A percentile compares a stretch with the other conserved stretches of the same genome.
These are phyloP conservation scores for Fusarium sp. DNA, from an alignment of 2,329 filamentous ascomycete genomes.

Conservation along the genomic window DNA sequence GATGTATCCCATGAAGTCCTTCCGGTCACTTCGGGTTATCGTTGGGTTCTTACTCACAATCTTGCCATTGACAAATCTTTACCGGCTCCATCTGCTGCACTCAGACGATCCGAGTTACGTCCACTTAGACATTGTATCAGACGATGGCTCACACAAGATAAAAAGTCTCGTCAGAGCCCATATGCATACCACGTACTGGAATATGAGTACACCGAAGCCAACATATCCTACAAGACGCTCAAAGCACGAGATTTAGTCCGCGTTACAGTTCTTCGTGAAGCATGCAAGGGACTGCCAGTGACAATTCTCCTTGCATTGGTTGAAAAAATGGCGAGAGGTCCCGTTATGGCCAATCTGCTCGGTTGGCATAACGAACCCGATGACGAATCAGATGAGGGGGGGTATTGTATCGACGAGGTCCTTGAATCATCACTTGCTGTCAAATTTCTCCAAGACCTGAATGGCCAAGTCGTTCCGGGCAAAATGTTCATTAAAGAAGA, in stretches of 20 bases:
- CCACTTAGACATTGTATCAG: conserved; percentile 40
- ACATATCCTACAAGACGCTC: conserved; percentile 45
- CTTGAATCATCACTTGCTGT: conserved; percentile 18
- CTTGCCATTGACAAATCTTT: conserved; percentile 48
- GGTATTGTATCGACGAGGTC: conserved; percentile 31
- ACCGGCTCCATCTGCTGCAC: conserved; percentile 38
- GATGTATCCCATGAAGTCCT: too few species aligned
- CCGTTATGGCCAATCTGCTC: neutral
- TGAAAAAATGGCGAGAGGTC: conserved; percentile 46
- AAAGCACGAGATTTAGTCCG: conserved; percentile 46
- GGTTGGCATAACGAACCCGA: neutral
- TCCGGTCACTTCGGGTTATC: too few species aligned
- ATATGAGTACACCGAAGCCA: conserved; percentile 51
- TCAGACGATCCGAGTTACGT: conserved; percentile 6
- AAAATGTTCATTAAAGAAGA: conserved; percentile 6
- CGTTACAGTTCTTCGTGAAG: conserved; percentile 42
- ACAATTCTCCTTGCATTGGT: conserved; percentile 51
- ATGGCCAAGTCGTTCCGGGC: conserved; percentile 29
- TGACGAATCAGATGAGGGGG: conserved; percentile 7
- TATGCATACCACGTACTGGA: conserved; percentile 49
- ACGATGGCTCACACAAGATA: conserved; percentile 43
- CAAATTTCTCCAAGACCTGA: conserved; percentile 46
- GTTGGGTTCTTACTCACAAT: too few species aligned
- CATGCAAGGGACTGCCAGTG: conserved; percentile 44
- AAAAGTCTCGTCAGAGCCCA: neutral